phyloP scores from a whole-genome alignment of 1,139 yeast species.

The Magnusiomyces fungicola region DNA sequence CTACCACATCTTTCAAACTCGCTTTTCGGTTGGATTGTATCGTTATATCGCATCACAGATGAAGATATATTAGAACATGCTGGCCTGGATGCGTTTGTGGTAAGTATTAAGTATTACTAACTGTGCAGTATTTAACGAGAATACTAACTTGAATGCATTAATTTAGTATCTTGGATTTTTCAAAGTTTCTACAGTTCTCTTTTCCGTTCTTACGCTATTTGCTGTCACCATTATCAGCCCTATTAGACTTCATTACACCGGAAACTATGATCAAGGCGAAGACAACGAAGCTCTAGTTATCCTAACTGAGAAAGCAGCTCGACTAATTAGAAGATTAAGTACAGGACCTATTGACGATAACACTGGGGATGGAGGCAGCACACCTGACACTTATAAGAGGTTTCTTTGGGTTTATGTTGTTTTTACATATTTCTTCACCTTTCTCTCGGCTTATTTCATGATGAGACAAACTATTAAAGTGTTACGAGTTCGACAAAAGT shows the following conservation, averaged over 20 bases:
- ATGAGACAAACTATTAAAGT: slow-evolving; percentile 64
- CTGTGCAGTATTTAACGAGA: not conserved
- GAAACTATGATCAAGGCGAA: slow-evolving; percentile 55
- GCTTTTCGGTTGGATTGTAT: slow-evolving; percentile 73
- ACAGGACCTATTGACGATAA: slow-evolving; percentile 9
- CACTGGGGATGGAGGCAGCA: slow-evolving; percentile 21
- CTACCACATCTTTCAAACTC: slow-evolving; percentile 41
- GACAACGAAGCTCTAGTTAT: slow-evolving; percentile 25
- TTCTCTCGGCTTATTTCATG: slow-evolving; percentile 54
- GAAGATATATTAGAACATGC: slow-evolving; percentile 78
- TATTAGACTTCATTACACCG: slow-evolving; percentile 61
- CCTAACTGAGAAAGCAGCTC: not conserved
- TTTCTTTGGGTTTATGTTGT: slow-evolving; percentile 71
- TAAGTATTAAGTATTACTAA: slow-evolving; percentile 2
- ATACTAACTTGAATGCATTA: not conserved
- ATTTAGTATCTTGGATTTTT: slow-evolving; percentile 60
- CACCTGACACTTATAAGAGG: slow-evolving; percentile 29
- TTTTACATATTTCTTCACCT: slow-evolving; percentile 80
- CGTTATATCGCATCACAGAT: slow-evolving; percentile 58
- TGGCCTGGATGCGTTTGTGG: slow-evolving; percentile 87
- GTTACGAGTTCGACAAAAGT: slow-evolving; percentile 68
- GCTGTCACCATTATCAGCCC: slow-evolving; percentile 69
- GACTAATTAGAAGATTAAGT: not conserved
- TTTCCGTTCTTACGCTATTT: slow-evolving; percentile 50
- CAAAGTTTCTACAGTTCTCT: slow-evolving; percentile 62